Base-by-base conservation (phyloP, 2,329 filamentous ascomycete genomes). In the Xenosphaeropsis pyriputrescens region DNA sequence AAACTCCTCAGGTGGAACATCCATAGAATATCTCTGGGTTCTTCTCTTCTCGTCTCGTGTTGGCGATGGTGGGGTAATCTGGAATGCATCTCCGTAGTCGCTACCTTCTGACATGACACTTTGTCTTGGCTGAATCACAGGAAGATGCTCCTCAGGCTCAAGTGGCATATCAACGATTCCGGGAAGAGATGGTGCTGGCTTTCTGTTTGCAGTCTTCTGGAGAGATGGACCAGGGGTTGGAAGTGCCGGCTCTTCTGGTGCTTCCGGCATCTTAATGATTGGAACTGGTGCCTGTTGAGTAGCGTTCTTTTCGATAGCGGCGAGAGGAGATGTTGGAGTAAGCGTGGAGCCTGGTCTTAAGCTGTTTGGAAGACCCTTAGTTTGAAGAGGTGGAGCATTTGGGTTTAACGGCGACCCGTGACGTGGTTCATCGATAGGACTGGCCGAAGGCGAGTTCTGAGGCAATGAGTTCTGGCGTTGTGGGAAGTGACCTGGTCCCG, bases 31-130 rank as follows among this genome's bases (percentile, higher is more conserved):
- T 33, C 52, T 47, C 34, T 54, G 50, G 11, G 42, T 46, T n/a
- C 46, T 45, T 29, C 45, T 45, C 7, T 35, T 35, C 2, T 50
- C 43, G 17, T 37, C 35, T 13, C 39, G 35, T 8, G 33, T 31
- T 11, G 43, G 63, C 48, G 42, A 68, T 60, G 41, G 67, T 51
- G 51, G 56, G 22, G 47, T 57, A 29, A 51, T 49, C 45, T 64
- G 63, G 53, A 69, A 64, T 33, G 63, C 63, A 48, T 72, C 68
- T 13, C 68, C 70, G 50, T 72, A 73, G 35, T 70, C 61, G 22
- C 22, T 26, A 26, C 22, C 22, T 11, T 6, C 8, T 9, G 22
- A 26, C 22, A 26, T 26, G 22, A 26, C 22, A 26, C 22, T 26
- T 9, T 26, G 22, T 9, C 22, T 26, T 17, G 33, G 14, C 18